A percentile compares a stretch with the other conserved stretches of the same genome.
These are phyloP conservation scores for Daldinia caldariorum DNA, from an alignment of 495 filamentous ascomycete genomes.

Conservation along the genomic window DNA sequence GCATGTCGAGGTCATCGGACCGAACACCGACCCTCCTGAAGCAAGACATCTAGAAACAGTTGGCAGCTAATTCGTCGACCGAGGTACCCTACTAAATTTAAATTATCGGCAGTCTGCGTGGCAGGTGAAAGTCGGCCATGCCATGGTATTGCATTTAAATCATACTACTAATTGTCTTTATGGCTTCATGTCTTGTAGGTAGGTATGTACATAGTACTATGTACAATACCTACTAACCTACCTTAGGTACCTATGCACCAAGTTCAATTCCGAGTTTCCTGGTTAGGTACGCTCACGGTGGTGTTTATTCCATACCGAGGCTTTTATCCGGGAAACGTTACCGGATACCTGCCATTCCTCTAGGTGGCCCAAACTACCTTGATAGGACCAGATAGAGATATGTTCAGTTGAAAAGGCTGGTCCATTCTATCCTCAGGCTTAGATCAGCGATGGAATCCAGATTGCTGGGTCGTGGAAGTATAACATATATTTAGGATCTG, in stretches of 20 bases:
- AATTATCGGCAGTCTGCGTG: neutral
- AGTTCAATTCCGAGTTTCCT: neutral
- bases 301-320: neutral
- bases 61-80: slow-evolving; percentile 7
- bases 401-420: neutral
- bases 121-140: slow-evolving; percentile 13
- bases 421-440: neutral
- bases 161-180: neutral
- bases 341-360: slow-evolving; percentile 6
- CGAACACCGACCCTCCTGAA: slow-evolving; percentile 23
- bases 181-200: neutral
- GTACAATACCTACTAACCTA: neutral
- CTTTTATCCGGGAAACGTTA: neutral
- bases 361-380: neutral
- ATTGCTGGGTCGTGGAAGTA: slow-evolving; percentile 14
- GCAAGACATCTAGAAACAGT: slow-evolving; percentile 23
- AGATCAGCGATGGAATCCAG: neutral
- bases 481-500: slow-evolving; percentile 8
- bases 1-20: slow-evolving; percentile 23
- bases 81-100: slow-evolving; percentile 1
- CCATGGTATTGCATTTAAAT: slow-evolving; percentile 7
- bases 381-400: neutral
- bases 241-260: neutral
- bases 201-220: no score
- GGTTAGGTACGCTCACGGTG: neutral